Percentiles rank a stretch among this genome's conserved stretches.
Conservation (phyloP, 768 basidiomycete species). For the Chalciporus piperatus region DNA sequence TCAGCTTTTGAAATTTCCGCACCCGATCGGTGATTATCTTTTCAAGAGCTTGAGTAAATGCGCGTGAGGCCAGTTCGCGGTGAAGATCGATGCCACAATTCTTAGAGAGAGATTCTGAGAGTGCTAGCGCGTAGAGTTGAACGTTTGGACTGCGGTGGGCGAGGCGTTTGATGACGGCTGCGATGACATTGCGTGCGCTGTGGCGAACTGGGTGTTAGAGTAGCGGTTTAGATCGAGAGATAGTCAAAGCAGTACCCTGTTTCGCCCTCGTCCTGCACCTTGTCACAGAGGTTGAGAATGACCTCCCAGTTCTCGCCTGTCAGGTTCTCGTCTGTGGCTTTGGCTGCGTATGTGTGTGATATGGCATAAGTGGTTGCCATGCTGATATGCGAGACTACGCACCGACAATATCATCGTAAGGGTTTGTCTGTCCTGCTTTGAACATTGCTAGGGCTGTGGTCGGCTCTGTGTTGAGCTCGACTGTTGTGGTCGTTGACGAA, state of each 20-base stretch:
- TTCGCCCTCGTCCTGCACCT: slow-evolving; percentile 87
- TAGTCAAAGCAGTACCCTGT: slow-evolving; percentile 54
- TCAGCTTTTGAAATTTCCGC: slow-evolving; percentile 19
- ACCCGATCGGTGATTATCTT: slow-evolving; percentile 88
- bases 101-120: slow-evolving; percentile 87
- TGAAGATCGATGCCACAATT: slow-evolving; percentile 83
- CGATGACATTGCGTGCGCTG: slow-evolving; percentile 85
- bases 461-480: slow-evolving; percentile 5
- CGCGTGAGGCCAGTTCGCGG: slow-evolving; percentile 83
- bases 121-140: slow-evolving; percentile 87
- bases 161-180: slow-evolving; percentile 84
- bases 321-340: slow-evolving; percentile 97
- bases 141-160: slow-evolving; percentile 95
- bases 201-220: slow-evolving; percentile 14
- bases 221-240: not conserved
- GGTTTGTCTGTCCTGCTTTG: slow-evolving; percentile 60
- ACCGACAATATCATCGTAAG: slow-evolving; percentile 94
- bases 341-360: slow-evolving; percentile 48
- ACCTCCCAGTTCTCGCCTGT: slow-evolving; percentile 96
- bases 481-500: slow-evolving; percentile 15
- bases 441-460: slow-evolving; percentile 51
- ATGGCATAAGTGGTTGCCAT: slow-evolving; percentile 4
- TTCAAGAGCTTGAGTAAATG: slow-evolving; percentile 89
- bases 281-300: slow-evolving; percentile 93
- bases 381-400: slow-evolving; percentile 33